Percentiles rank a stretch among this genome's conserved stretches.
phyloP scores from a whole-genome alignment of 345 rosid species.

The Combretum micranthum region DNA sequence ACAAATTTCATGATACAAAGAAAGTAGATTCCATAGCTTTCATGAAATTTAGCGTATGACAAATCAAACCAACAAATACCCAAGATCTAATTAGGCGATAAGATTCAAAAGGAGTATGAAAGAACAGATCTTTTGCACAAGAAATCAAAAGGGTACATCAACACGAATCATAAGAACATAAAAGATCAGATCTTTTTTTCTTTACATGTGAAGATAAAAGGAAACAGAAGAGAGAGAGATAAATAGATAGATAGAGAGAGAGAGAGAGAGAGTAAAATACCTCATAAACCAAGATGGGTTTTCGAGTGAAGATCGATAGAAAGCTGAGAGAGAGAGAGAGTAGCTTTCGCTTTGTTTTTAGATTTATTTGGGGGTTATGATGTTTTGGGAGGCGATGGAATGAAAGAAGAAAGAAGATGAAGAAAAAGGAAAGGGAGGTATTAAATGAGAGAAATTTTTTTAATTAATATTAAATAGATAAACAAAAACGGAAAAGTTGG shows the following conservation, averaged over 20 bases:
- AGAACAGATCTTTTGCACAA: too few species aligned
- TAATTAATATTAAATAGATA: too few species aligned
- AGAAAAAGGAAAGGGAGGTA: neutral
- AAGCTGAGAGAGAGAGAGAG: constrained; percentile 5
- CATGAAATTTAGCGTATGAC: too few species aligned
- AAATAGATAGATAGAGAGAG: too few species aligned
- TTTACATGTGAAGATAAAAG: neutral
- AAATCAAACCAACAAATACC: too few species aligned
- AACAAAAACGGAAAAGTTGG: constrained; percentile 2
- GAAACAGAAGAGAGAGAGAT: neutral
- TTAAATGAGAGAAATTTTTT: neutral
- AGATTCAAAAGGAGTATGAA: too few species aligned
- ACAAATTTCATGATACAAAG: neutral
- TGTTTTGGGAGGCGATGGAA: neutral
- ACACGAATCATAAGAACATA: neutral
- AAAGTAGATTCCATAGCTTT: too few species aligned
- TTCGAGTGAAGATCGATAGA: constrained; percentile 5
- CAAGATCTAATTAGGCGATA: too few species aligned
- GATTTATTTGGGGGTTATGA: neutral
- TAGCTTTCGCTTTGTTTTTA: neutral
- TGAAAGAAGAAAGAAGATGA: neutral
- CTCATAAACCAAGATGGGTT: constrained; percentile 18
- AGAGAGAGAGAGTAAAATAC: neutral
- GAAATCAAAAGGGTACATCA: too few species aligned
- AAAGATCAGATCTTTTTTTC: constrained; percentile 8